Percentiles rank a stretch among this genome's conserved stretches.
Conservation (phyloP, 768 basidiomycete genomes). For the Psilocybe cubensis region DNA sequence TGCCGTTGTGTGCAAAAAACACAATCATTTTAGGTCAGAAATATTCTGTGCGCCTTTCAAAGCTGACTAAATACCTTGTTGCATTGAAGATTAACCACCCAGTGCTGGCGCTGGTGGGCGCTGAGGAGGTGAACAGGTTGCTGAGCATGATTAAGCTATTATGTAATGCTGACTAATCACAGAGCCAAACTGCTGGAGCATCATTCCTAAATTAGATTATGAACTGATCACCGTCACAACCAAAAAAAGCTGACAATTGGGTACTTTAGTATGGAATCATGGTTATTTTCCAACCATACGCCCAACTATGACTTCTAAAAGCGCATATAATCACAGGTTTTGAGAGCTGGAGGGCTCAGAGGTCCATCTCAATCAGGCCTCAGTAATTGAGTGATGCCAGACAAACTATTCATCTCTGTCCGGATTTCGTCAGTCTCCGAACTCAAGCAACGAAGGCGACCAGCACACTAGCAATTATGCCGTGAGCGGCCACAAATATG, state of each 20-base stretch:
- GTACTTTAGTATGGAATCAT: neutral
- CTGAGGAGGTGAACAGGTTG: too few relatives aligned
- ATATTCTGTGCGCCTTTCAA: too few relatives aligned
- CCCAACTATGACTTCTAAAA: neutral
- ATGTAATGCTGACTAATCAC: neutral
- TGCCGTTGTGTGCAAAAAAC: too few relatives aligned
- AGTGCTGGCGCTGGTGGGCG: too few relatives aligned
- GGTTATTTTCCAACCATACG: neutral
- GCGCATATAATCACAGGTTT: neutral
- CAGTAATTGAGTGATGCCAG: neutral
- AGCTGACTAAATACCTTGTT: too few relatives aligned
- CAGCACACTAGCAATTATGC: neutral
- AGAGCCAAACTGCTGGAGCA: conserved; percentile 7
- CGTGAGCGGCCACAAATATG: neutral
- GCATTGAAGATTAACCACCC: too few relatives aligned
- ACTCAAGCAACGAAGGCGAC: neutral
- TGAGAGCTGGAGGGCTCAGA: neutral
- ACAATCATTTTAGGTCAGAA: too few relatives aligned
- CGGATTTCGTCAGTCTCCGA: neutral
- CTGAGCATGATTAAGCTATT: too few relatives aligned
- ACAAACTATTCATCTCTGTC: neutral
- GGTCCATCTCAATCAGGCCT: neutral
- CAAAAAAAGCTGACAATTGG: neutral
- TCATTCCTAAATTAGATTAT: conserved; percentile 1
- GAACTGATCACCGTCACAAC: neutral